These are phyloP conservation scores for Lepidium sativum DNA, from an alignment of 345 rosid genomes.

Conservation along the genomic window DNA sequence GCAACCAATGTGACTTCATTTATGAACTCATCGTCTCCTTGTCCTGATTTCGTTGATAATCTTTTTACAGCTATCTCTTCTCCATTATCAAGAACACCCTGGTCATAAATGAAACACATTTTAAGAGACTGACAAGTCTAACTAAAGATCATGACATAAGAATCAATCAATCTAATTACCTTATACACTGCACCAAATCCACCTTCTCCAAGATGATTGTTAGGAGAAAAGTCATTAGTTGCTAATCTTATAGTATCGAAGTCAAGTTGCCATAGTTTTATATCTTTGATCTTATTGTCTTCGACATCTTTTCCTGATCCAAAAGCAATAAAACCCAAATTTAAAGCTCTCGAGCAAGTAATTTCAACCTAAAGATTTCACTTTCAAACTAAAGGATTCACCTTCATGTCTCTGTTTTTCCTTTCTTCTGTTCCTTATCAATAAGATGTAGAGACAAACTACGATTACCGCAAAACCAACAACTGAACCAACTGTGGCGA, in stretches of 20 bases:
- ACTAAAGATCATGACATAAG: background rate
- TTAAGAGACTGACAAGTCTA: background rate
- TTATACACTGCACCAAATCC: conserved; percentile 18
- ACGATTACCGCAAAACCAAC: background rate
- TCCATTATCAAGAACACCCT: conserved; percentile 35
- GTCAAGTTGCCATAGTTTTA: background rate
- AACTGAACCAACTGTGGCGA: background rate
- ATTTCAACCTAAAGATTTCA: background rate
- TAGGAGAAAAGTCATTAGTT: conserved; percentile 12
- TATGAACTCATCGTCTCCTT: conserved; percentile 37
- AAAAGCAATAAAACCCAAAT: background rate
- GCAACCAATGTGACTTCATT: conserved; percentile 38
- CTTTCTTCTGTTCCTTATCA: conserved; percentile 9
- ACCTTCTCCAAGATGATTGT: conserved; percentile 13
- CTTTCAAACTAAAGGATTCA: background rate
- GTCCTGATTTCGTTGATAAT: conserved; percentile 31
- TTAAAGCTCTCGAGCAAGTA: background rate
- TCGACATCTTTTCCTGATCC: background rate
- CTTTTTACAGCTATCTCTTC: conserved; percentile 43
- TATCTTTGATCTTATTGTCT: background rate
- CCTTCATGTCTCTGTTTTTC: background rate
- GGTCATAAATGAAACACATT: background rate
- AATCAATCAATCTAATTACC: background rate
- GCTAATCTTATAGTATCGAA: conserved; percentile 6
- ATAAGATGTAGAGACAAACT: background rate